These are phyloP conservation scores for Claviceps sp. DNA, from an alignment of 2,329 filamentous ascomycete species.

Conservation along the genomic window DNA sequence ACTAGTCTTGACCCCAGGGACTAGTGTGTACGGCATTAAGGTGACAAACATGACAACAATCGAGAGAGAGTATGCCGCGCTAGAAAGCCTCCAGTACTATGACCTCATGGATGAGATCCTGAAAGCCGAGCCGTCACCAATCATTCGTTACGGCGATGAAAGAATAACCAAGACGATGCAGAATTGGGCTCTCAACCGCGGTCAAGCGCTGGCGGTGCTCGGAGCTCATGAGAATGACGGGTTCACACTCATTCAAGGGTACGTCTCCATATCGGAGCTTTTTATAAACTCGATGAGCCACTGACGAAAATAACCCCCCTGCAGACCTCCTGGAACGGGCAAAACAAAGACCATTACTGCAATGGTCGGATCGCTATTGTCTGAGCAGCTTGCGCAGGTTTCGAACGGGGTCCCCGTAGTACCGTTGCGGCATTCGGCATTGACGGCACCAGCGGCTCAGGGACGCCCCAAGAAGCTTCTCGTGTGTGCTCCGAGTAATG, in stretches of 20 bases:
- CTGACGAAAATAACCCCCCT: conserved; percentile 15
- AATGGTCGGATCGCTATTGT: conserved; percentile 73
- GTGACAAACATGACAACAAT: conserved; percentile 89
- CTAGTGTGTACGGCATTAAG: conserved; percentile 61
- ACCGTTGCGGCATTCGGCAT: conserved; percentile 16
- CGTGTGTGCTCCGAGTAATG: conserved; percentile 96
- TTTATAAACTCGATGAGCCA: background rate
- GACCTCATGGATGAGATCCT: conserved; percentile 90
- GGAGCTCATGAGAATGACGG: conserved; percentile 92
- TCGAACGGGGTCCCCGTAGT: conserved; percentile 19
- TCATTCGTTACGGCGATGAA: conserved; percentile 67
- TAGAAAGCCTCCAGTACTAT: conserved; percentile 87
- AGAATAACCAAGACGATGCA: conserved; percentile 54
- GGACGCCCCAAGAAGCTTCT: conserved; percentile 63
- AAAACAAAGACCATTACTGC: conserved; percentile 98
- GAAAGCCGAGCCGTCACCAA: conserved; percentile 76
- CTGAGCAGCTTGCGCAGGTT: conserved; percentile 22
- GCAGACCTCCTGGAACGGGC: conserved; percentile 79
- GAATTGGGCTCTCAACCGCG: conserved; percentile 74
- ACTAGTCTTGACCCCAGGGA: conserved; percentile 52
- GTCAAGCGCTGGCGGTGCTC: conserved; percentile 82
- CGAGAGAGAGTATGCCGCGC: conserved; percentile 85
- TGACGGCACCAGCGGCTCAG: conserved; percentile 12
- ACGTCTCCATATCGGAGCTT: conserved; percentile 15
- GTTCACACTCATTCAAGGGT: conserved; percentile 91